Base-by-base conservation (phyloP, 805 yeast species). In the Metschnikowia hibisci region DNA sequence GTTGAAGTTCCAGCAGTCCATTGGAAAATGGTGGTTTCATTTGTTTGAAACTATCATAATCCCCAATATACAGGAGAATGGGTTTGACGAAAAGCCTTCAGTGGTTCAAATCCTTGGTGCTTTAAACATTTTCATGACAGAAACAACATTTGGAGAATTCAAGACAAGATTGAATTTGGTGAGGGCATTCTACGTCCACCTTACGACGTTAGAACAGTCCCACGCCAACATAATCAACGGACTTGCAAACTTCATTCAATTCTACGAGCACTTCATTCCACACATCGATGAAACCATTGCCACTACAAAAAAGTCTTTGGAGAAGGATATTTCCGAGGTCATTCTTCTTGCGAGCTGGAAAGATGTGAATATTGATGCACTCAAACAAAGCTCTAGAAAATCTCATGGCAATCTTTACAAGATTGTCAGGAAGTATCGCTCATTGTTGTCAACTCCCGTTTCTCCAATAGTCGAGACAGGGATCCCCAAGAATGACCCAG, bases 311-410 rank as follows among this genome's bases (percentile, higher is more conserved):
- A 78, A 75, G 54, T 61, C 64, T 3, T 66, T 91, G 28, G 87
- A 82, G 45, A 91, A 90, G 57, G 88, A 88, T 39, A 77, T 93
- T 9, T 74, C 80, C 28, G 99, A 93, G 45, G 82, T 89, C 3
- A 88, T 93, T 33, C 66, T 87, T 34, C 71, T 93, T 12, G 97
- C 99, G 1, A 87, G 96, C 56, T 95, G 98, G 98, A 89, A 90
- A 54, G 99, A 93, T 66, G 90, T 89, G 10, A 95, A 93, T 56
- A 79, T 89, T 34, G 95, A 86, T 57, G 96, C 99, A 0, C 73
- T 93, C 55, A 89, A 87, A 53, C 97, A 90, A 63, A 87, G 96
- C 63, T 93, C 99, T 5, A 81, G 88, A 50, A 78, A 84, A 37
- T 89, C 97, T 0, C 99, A 95, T 58, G 79, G 80, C 50, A 80